phyloP scores from a whole-genome alignment of 2,329 filamentous ascomycete species.

The Ambrosiella xylebori region DNA sequence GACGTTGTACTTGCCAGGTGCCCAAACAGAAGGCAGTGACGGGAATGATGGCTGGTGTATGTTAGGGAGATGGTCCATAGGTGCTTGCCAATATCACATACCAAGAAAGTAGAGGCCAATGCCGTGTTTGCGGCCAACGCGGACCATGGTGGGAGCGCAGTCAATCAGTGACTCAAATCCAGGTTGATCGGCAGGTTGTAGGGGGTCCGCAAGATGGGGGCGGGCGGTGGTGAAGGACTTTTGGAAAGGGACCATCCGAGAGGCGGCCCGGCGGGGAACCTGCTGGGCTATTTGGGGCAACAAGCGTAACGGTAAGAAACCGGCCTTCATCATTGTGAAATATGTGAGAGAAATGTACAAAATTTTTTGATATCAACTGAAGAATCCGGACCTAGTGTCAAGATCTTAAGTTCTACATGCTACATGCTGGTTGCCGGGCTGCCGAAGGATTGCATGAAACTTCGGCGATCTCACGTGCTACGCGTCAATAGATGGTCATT shows the following conservation, averaged over 20 bases:
- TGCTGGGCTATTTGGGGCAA: slow-evolving; percentile 12
- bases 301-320: neutral
- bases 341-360: neutral
- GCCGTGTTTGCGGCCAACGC: slow-evolving; percentile 55
- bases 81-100: slow-evolving; percentile 19
- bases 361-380: neutral
- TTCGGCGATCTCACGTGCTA: neutral
- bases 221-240: slow-evolving; percentile 9
- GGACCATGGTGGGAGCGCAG: slow-evolving; percentile 64
- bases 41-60: slow-evolving; percentile 56
- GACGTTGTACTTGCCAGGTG: slow-evolving; percentile 85
- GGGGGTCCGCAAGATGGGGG: slow-evolving; percentile 15
- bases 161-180: slow-evolving; percentile 70
- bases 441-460: slow-evolving; percentile 3
- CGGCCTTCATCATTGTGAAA: neutral
- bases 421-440: neutral
- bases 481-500: too few relatives aligned
- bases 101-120: slow-evolving; percentile 64
- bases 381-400: neutral
- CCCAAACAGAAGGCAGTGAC: slow-evolving; percentile 79
- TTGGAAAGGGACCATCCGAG: neutral
- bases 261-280: neutral
- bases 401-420: neutral
- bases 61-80: neutral
- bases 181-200: slow-evolving; percentile 52